These are phyloP conservation scores for Lepidium campestre DNA, from an alignment of 441 rosid genomes.

Conservation along the genomic window DNA sequence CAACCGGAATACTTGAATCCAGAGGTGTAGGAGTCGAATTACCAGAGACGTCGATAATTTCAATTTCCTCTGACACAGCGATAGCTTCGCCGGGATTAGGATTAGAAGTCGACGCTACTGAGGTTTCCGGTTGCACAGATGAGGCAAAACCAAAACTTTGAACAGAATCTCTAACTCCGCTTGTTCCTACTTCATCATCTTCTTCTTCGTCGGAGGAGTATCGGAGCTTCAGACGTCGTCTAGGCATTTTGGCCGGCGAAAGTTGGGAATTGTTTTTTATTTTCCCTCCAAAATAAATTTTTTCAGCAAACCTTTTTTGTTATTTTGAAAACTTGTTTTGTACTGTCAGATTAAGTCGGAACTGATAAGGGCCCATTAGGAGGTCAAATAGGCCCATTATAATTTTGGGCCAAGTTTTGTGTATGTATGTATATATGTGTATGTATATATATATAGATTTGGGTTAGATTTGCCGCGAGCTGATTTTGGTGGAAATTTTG, in stretches of 20 bases:
- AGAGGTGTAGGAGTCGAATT: conserved; percentile 34
- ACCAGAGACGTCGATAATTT: conserved; percentile 48
- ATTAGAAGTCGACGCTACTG: conserved; percentile 23
- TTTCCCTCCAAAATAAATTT: conserved; percentile 26
- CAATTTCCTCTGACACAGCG: conserved; percentile 53
- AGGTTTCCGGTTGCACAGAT: conserved; percentile 21
- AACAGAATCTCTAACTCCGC: conserved; percentile 3
- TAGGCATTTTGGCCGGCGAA: conserved; percentile 38
- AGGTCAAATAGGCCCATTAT: not conserved
- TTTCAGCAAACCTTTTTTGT: not conserved
- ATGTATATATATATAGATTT: not conserved
- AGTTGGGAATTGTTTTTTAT: not conserved
- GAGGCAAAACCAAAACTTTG: conserved; percentile 6
- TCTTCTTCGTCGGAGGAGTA: conserved; percentile 55
- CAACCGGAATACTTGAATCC: conserved; percentile 4
- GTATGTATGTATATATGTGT: not conserved
- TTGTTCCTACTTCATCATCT: conserved; percentile 18
- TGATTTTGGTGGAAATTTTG: conserved; percentile 14
- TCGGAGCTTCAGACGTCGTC: conserved; percentile 54
- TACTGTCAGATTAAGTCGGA: not conserved
- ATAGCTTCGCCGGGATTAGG: conserved; percentile 31
- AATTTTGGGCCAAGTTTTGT: conserved; percentile 2
- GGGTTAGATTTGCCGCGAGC: conserved; percentile 26
- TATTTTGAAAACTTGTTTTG: not conserved
- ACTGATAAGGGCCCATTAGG: not conserved